Conservation (phyloP, 2,329 filamentous ascomycete species). For the Thielaviopsis cerberus region DNA sequence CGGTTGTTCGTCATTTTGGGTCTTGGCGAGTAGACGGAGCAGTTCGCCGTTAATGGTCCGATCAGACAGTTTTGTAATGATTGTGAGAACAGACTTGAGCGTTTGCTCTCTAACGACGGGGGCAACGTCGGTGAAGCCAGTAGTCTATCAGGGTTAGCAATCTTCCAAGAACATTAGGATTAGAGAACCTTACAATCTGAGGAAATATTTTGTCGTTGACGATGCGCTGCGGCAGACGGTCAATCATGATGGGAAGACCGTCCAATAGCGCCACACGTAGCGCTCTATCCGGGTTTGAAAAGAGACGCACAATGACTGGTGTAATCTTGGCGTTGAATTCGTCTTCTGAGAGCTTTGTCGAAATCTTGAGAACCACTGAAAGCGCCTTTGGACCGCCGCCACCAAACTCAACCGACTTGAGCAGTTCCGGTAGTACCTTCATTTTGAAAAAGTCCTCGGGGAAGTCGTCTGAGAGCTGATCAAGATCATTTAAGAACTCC, state of each 20-base stretch:
- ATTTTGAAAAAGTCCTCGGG: constrained; percentile 96
- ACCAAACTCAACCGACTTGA: constrained; percentile 98
- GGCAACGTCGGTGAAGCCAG: constrained; percentile 80
- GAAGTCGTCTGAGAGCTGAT: constrained; percentile 77
- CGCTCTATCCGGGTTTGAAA: constrained; percentile 78
- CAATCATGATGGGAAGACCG: constrained; percentile 77
- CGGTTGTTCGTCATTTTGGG: constrained; percentile 90
- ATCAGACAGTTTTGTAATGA: constrained; percentile 80
- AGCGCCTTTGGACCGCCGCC: constrained; percentile 88
- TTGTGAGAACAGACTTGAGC: constrained; percentile 74
- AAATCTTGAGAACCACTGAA: constrained; percentile 73
- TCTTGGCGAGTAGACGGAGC: constrained; percentile 77
- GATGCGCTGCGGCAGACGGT: constrained; percentile 66
- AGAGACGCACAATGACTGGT: constrained; percentile 72
- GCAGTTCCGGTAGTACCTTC: constrained; percentile 81
- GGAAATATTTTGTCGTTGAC: constrained; percentile 97
- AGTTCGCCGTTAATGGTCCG: constrained; percentile 86
- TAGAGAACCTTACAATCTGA: constrained; percentile 46
- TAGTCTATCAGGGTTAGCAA: constrained; percentile 36
- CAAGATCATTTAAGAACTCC: constrained; percentile 64
- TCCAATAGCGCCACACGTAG: constrained; percentile 82
- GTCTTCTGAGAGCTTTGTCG: constrained; percentile 67
- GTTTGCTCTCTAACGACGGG: constrained; percentile 90
- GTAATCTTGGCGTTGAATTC: constrained; percentile 75
- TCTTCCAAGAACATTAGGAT: background rate